A percentile compares a stretch with the other conserved stretches of the same genome.
Conservation (phyloP, 352 stramenopile genomes). For the Vaucheria bursata region DNA sequence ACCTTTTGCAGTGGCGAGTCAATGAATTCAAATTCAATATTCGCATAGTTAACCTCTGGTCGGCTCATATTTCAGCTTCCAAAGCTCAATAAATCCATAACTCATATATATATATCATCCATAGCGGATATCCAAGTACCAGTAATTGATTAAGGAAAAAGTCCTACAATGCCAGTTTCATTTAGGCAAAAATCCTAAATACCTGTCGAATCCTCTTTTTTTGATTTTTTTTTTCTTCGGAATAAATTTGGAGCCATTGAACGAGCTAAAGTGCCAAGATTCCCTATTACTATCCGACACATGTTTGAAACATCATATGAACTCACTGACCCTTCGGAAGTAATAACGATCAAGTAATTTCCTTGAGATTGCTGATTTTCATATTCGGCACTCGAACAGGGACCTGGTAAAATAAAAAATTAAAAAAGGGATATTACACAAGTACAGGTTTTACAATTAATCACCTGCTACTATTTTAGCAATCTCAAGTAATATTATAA, state of each 20-base stretch:
- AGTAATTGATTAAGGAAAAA: neutral
- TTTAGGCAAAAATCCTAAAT: neutral
- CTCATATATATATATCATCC: neutral
- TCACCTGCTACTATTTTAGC: neutral
- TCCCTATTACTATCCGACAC: slow-evolving; percentile 17
- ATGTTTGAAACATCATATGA: slow-evolving; percentile 27
- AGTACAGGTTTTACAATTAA: neutral
- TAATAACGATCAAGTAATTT: slow-evolving; percentile 33
- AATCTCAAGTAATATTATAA: neutral
- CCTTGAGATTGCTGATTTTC: neutral
- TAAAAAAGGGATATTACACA: neutral
- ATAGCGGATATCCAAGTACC: neutral
- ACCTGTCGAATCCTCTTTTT: neutral
- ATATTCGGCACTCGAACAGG: neutral
- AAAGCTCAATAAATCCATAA: neutral
- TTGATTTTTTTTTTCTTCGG: neutral
- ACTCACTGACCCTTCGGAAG: slow-evolving; percentile 26
- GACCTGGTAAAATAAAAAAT: neutral
- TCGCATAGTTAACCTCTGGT: too few species aligned
- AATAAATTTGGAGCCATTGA: slow-evolving; percentile 10
- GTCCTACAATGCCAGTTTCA: neutral
- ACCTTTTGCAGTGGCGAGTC: too few species aligned
- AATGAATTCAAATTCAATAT: too few species aligned
- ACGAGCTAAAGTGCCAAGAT: slow-evolving; percentile 19
- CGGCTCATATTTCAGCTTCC: too few species aligned